Evolutionary conservation across 148 eudicot genomes (phyloP), one percentile per base, ranked within the genome.

Genomic region (Cornus florida): DNA sequence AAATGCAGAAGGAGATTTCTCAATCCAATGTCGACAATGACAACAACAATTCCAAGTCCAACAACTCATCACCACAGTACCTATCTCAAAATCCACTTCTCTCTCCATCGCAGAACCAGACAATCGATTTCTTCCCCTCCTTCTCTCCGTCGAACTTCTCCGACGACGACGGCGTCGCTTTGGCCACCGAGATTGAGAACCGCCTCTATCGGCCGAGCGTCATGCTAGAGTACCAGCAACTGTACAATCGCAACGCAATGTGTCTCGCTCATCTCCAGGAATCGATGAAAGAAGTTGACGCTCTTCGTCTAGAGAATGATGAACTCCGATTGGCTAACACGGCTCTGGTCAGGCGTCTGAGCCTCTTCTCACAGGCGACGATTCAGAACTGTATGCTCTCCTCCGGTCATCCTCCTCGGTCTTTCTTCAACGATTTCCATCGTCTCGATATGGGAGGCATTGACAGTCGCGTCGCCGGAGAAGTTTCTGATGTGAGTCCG

Each of bases 161-260:
- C 23, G 78, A 82, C 16, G 78, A 85, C 3, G 81, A 79, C 71
- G 39, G 31, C 56, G 75, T 64, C 1, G 31, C 80, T 0, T 14
- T 75, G 48, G 74, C 80, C 14, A 74, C 84, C 13, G 90, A 84
- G 28, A 28, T 28, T 28, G 28, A 28, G 7, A 66, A 82, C 73
- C 78, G 87, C 39, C 90, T 85, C 74, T 81, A 82, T 50, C 85
- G 88, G 24, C 89, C 94, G 8, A 80, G 91, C 66, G 81, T 81
- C 75, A 73, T 87, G 57, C 88, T 88, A 1, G 94, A 93, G 81
- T 87, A 86, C 79, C 91, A 92, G 82, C 94, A 92, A 38, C 94
- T 94, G 74, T 89, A 89, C 53, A 86, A 84, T 72, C 86, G 92
- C 74, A 89, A 94, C 82, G 80, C 74, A 6, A 35, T 86, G 69